These are phyloP conservation scores for Escovopsis sp. DNA, from an alignment of 2,329 filamentous ascomycete species.

Conservation along the genomic window DNA sequence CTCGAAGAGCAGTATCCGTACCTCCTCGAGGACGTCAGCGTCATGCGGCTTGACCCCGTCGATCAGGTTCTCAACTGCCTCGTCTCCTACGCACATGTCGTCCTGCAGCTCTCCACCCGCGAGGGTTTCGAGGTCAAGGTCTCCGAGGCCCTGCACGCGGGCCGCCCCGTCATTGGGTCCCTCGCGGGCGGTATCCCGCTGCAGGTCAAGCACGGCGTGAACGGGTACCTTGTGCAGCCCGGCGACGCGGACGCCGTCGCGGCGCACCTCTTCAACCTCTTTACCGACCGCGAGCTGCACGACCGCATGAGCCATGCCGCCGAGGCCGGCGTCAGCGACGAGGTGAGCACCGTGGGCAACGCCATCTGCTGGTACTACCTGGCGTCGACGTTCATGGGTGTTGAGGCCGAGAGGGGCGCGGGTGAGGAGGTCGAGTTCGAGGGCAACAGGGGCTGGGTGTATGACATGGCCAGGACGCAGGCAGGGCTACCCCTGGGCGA, in stretches of 20 bases:
- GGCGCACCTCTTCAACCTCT: conserved; percentile 48
- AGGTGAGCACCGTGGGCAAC: conserved; percentile 70
- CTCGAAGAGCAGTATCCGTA: conserved; percentile 49
- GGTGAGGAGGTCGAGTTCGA: conserved; percentile 1
- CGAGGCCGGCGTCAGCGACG: conserved; percentile 55
- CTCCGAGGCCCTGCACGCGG: conserved; percentile 68
- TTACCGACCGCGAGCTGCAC: conserved; percentile 50
- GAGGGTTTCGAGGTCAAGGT: conserved; percentile 84
- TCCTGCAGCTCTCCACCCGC: conserved; percentile 64
- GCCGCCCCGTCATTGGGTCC: conserved; percentile 63
- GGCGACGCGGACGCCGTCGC: conserved; percentile 59
- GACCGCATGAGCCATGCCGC: conserved; percentile 52
- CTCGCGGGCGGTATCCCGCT: conserved; percentile 66
- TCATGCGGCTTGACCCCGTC: conserved; percentile 63
- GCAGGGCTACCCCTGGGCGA: conserved; percentile 43
- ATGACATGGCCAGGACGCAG: conserved; percentile 23
- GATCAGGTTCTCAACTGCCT: conserved; percentile 70
- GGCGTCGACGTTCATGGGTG: conserved; percentile 40
- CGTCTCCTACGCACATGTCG: conserved; percentile 56
- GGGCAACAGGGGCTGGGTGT: conserved; percentile 6
- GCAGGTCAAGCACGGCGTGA: conserved; percentile 57
- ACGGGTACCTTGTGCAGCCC: conserved; percentile 59
- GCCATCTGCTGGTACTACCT: conserved; percentile 64
- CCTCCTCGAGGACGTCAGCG: conserved; percentile 50
- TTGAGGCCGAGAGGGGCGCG: neutral